These are phyloP conservation scores for Cutaneotrichosporon mucoides DNA, from an alignment of 1,284 basidiomycete genomes.

Conservation along the genomic window DNA sequence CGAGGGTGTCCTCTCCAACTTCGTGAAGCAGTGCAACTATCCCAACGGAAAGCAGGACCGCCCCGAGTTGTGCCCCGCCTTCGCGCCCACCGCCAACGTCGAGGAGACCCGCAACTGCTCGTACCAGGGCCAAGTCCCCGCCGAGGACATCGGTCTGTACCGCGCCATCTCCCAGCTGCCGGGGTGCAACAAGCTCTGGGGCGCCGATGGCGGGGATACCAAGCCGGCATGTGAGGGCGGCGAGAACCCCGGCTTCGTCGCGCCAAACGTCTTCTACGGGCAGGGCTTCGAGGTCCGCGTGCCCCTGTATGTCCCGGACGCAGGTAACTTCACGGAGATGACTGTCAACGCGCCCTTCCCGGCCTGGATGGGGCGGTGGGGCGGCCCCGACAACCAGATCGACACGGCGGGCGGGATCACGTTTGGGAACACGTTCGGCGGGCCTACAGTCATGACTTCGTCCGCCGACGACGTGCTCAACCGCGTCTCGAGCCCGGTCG, in stretches of 20 bases:
- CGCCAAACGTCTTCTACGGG: slow-evolving; percentile 3
- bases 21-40: slow-evolving; percentile 3
- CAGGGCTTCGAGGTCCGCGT: neutral
- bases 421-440: neutral
- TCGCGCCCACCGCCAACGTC: neutral
- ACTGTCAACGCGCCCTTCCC: neutral
- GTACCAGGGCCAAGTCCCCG: slow-evolving; percentile 13
- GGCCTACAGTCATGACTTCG: neutral
- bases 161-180: slow-evolving; percentile 10
- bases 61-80: neutral
- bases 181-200: slow-evolving; percentile 16
- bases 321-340: neutral
- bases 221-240: slow-evolving; percentile 4
- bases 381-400: neutral
- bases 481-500: neutral
- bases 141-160: slow-evolving; percentile 14
- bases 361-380: neutral
- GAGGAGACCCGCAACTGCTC: slow-evolving; percentile 1
- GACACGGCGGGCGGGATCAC: neutral
- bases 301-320: neutral
- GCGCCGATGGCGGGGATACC: neutral
- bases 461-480: neutral
- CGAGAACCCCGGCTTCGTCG: neutral
- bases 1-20: neutral
- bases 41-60: neutral